These are phyloP conservation scores for Salix purpurea DNA, from an alignment of 345 rosid genomes.

Conservation along the genomic window DNA sequence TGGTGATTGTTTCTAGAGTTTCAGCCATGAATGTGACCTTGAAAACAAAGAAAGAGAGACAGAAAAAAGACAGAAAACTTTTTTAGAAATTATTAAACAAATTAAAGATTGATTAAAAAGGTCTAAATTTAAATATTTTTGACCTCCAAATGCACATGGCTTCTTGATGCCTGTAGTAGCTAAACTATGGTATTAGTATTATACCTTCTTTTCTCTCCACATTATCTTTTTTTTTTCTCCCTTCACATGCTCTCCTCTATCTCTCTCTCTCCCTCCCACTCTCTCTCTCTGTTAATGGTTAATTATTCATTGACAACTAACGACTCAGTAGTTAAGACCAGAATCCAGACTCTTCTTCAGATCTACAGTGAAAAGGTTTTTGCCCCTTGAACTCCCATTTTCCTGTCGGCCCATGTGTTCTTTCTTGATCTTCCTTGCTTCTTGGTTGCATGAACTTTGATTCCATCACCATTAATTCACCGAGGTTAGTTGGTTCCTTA, in stretches of 20 bases:
- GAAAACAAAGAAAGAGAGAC: slow-evolving; percentile 2
- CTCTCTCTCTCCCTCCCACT: slow-evolving; percentile 17
- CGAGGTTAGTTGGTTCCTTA: background rate
- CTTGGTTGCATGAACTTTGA: background rate
- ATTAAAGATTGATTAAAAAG: slow-evolving; percentile 3
- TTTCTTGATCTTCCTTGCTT: background rate
- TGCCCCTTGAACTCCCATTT: slow-evolving; percentile 4
- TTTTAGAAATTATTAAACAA: slow-evolving; percentile 9
- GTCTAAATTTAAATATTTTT: slow-evolving; percentile 30
- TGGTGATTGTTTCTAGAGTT: background rate
- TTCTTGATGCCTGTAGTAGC: slow-evolving; percentile 24
- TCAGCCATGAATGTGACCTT: slow-evolving; percentile 25
- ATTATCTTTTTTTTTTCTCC: slow-evolving; percentile 26
- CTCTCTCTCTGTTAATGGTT: background rate
- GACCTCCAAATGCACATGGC: slow-evolving; percentile 70
- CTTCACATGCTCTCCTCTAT: slow-evolving; percentile 44
- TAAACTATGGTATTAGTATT: background rate
- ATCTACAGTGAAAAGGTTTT: slow-evolving; percentile 42
- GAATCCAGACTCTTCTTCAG: slow-evolving; percentile 27
- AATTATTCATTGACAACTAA: slow-evolving; percentile 33
- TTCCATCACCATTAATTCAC: background rate
- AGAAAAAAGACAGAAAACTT: background rate
- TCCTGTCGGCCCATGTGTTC: background rate
- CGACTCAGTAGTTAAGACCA: slow-evolving; percentile 33
- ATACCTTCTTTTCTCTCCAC: slow-evolving; percentile 26